These are phyloP conservation scores for Pascua sp. DNA, from an alignment of 1,284 basidiomycete species.

Conservation along the genomic window DNA sequence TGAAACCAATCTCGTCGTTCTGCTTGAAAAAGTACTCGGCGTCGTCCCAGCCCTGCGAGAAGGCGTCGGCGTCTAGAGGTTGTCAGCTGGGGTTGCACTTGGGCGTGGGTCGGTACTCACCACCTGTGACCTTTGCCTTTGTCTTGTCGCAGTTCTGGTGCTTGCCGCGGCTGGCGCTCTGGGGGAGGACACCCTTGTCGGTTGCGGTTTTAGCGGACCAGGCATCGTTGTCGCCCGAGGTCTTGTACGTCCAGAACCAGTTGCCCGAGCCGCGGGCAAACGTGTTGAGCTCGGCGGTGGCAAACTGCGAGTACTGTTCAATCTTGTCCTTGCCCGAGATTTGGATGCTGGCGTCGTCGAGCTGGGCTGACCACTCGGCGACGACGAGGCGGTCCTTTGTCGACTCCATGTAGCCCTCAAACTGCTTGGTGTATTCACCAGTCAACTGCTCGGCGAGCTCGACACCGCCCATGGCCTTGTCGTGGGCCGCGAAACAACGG, in stretches of 20 bases:
- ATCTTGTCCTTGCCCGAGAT: constrained; percentile 48
- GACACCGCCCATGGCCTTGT: constrained; percentile 58
- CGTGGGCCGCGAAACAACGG: constrained; percentile 59
- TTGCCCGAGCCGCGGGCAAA: constrained; percentile 68
- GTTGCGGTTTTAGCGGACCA: no score
- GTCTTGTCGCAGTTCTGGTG: no score
- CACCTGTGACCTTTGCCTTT: constrained; percentile 2
- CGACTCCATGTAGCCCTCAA: constrained; percentile 34
- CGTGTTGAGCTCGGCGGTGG: constrained; percentile 65
- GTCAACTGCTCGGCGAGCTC: constrained; percentile 55
- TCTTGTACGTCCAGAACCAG: constrained; percentile 88
- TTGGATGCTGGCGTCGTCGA: constrained; percentile 64
- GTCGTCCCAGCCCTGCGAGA: constrained; percentile 67
- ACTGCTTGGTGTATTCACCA: constrained; percentile 53
- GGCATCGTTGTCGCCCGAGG: constrained; percentile 31
- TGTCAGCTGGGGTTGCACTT: not conserved
- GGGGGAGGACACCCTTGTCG: no score
- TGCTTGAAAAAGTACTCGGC: constrained; percentile 56
- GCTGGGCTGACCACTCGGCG: constrained; percentile 75
- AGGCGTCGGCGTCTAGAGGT: constrained; percentile 63
- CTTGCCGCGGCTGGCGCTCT: no score
- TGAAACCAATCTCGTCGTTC: constrained; percentile 60
- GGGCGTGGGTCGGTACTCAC: constrained; percentile 40
- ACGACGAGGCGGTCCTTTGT: constrained; percentile 52
- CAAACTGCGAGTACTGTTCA: constrained; percentile 56